Base-by-base conservation (phyloP, 345 rosid species). In the Raphanus raphanistrum region DNA sequence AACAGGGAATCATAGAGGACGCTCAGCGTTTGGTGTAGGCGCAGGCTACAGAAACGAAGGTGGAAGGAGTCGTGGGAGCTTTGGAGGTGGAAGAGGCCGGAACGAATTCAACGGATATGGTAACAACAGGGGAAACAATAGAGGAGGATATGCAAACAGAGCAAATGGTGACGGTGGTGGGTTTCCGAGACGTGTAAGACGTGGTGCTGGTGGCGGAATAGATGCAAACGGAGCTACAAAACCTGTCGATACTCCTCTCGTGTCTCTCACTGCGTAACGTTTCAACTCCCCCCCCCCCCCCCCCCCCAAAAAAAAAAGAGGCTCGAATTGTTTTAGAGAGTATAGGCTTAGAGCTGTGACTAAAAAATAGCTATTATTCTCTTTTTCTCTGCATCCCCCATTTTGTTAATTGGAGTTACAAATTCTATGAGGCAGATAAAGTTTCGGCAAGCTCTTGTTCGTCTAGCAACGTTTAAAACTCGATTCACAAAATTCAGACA, bases 1-100 rank as follows among this genome's bases (percentile, higher is more conserved):
- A 79, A 76, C 92, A 94, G 98, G 89, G 63, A 85, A 82, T 76
- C 74, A 72, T 45, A 84, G 97, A 80, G 98, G 91, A 13, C 84
- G 96, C 5, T 84, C 85, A 72, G 77, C 87, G 29, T 83, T 86
- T 67, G 89, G 89, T 82, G 79, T 82, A 58, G 32, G 55, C 11
- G 29, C 60, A 43, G 93, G 89, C 54, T 88, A 87, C 69, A 87
- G 89, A 81, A 90, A 80, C 64, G 98, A 92, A 67, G 94, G 91
- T 16, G 85, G 76, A 52, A 89, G 96, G 72, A 90, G 88, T 36
- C 98, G 92, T 58, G 98, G 94, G 45, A 82, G 79, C 84, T 90
- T 81, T 74, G 87, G 87, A 17, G 93, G 92, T 63, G 84, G 88
- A 68, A 65, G 80, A 64, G 68, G 82, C 45, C 77, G 97, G 41